These are phyloP conservation scores for Evansstolkia leycettana DNA, from an alignment of 495 filamentous ascomycete genomes.

Conservation along the genomic window DNA sequence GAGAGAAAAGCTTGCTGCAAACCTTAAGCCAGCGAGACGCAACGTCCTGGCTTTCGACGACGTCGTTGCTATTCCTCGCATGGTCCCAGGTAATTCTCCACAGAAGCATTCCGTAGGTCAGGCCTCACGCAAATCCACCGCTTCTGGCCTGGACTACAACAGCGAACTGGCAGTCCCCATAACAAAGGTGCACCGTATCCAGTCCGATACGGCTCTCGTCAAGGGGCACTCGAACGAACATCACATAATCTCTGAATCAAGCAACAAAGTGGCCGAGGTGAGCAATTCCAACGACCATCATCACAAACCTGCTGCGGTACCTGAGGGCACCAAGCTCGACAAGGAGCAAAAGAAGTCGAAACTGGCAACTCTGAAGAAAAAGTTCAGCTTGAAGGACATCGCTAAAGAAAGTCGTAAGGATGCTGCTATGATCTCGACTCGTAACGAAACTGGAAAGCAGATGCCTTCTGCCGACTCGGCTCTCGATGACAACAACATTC, in stretches of 20 bases:
- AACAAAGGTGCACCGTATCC: conserved; percentile 13
- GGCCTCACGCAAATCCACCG: conserved; percentile 6
- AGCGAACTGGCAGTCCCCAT: conserved; percentile 18
- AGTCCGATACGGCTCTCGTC: background rate
- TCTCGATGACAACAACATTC: too few relatives aligned
- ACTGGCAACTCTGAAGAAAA: conserved; percentile 15
- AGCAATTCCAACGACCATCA: too few relatives aligned
- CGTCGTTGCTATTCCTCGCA: conserved; percentile 1
- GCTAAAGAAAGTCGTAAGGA: conserved; percentile 14
- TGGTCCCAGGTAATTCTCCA: background rate
- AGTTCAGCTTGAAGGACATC: conserved; percentile 24
- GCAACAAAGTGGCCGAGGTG: background rate
- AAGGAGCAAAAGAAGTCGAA: conserved; percentile 17
- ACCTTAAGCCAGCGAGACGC: conserved; percentile 1
- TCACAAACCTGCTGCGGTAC: background rate
- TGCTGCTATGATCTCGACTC: background rate
- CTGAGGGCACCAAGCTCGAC: background rate
- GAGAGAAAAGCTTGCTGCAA: too few relatives aligned
- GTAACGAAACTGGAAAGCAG: too few relatives aligned
- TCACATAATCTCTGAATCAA: background rate
- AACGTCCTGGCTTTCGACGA: too few relatives aligned
- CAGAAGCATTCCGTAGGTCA: too few relatives aligned
- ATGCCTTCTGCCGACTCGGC: too few relatives aligned
- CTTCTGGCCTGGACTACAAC: conserved; percentile 17
- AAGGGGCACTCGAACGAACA: background rate